phyloP scores from a whole-genome alignment of 1,139 yeast genomes.

The Yamadazyma siamensis region DNA sequence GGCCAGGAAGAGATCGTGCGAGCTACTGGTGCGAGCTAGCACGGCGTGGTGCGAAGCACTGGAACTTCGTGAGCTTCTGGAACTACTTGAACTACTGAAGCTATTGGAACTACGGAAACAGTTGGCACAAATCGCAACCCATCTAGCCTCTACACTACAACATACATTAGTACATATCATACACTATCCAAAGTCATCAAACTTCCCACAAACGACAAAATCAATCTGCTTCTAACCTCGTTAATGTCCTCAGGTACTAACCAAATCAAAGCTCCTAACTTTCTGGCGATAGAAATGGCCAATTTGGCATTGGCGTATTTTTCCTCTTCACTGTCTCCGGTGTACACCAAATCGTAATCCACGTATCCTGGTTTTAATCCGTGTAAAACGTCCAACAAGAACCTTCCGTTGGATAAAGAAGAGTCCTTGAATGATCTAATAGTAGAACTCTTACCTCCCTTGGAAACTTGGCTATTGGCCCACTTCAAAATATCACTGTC shows the following conservation, averaged over 20 bases:
- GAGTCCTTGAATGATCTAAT: slow-evolving; percentile 86
- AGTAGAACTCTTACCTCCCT: slow-evolving; percentile 71
- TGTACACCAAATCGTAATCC: slow-evolving; percentile 85
- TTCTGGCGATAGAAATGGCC: slow-evolving; percentile 97
- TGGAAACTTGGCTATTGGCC: slow-evolving; percentile 83
- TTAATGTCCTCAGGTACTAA: slow-evolving; percentile 98
- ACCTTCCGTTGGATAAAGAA: slow-evolving; percentile 70
- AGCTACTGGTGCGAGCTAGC: no score
- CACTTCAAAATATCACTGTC: slow-evolving; percentile 87
- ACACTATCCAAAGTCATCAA: slow-evolving; percentile 57
- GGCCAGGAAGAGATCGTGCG: no score
- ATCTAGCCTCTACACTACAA: no score
- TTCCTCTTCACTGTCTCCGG: slow-evolving; percentile 74
- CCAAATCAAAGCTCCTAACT: slow-evolving; percentile 97
- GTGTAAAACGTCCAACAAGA: slow-evolving; percentile 82
- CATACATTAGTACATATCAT: no score
- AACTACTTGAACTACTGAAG: no score
- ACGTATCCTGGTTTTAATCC: slow-evolving; percentile 98
- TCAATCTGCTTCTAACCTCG: slow-evolving; percentile 91
- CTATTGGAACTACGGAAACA: no score
- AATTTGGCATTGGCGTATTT: slow-evolving; percentile 90
- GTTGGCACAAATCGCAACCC: no score
- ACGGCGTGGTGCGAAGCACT: no score
- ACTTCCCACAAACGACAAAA: slow-evolving; percentile 91
- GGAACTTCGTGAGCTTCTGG: no score